Percentiles rank a stretch among this genome's conserved stretches.
Evolutionary conservation across 2,329 filamentous ascomycete species (phyloP).

Genomic region (Fusarium udum): DNA sequence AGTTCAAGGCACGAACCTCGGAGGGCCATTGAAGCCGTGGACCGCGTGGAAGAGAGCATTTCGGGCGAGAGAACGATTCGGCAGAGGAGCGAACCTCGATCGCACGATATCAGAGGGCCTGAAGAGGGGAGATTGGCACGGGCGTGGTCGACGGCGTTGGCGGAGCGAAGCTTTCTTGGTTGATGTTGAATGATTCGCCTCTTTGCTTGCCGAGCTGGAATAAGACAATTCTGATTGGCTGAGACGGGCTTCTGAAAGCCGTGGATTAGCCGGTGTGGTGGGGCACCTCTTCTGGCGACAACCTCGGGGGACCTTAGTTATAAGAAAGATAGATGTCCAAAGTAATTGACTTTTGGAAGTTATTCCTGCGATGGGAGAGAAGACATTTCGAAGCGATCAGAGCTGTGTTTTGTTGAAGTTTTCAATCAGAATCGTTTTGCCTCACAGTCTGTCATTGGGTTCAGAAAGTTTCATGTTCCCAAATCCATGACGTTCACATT

Average conservation of each 20-base stretch:
- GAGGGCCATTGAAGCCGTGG: constrained; percentile 62
- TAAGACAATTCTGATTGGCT: constrained; percentile 46
- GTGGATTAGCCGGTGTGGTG: constrained; percentile 45
- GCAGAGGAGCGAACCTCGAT: constrained; percentile 33
- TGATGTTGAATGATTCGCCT: constrained; percentile 47
- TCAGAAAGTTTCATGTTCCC: neutral
- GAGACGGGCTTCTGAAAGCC: neutral
- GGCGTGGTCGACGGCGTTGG: constrained; percentile 24
- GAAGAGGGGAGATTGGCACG: constrained; percentile 28
- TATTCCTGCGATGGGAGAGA: neutral
- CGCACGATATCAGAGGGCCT: constrained; percentile 21
- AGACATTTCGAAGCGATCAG: neutral
- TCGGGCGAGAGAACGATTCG: constrained; percentile 34
- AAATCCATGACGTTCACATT: constrained; percentile 28
- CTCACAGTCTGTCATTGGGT: constrained; percentile 9
- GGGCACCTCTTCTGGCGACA: constrained; percentile 12
- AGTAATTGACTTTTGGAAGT: neutral
- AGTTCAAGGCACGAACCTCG: constrained; percentile 54
- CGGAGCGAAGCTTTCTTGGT: constrained; percentile 38
- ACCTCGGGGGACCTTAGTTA: neutral
- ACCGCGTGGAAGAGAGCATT: constrained; percentile 62
- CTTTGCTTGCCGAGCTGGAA: constrained; percentile 41
- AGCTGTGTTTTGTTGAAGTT: neutral
- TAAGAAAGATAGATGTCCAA: neutral
- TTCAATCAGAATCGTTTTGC: neutral